A percentile compares a stretch with the other conserved stretches of the same genome.
These are phyloP conservation scores for Lyophyllum shimeji DNA, from an alignment of 768 basidiomycete genomes.

Conservation along the genomic window DNA sequence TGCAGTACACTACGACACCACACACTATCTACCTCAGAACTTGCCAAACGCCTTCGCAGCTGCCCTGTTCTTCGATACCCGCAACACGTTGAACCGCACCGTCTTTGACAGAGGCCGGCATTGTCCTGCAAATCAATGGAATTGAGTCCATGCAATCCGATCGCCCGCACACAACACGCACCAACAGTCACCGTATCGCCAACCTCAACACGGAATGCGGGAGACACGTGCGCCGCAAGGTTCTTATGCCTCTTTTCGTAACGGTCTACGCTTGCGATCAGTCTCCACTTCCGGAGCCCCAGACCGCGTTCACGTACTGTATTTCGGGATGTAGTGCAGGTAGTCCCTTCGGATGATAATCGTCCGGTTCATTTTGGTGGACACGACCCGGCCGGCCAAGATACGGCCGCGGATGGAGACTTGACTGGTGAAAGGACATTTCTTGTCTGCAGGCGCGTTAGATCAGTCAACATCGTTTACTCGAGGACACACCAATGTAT, in stretches of 20 bases:
- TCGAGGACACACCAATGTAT: constrained; percentile 76
- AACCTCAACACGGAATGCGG: constrained; percentile 96
- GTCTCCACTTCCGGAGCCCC: neutral
- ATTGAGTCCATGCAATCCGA: constrained; percentile 13
- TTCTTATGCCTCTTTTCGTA: constrained; percentile 99
- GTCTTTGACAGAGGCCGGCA: constrained; percentile 99
- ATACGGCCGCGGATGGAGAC: constrained; percentile 99
- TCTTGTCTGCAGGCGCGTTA: constrained; percentile 73
- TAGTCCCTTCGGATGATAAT: constrained; percentile 95
- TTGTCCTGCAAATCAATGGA: constrained; percentile 77
- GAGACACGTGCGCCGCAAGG: constrained; percentile 94
- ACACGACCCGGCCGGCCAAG: constrained; percentile 95
- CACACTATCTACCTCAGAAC: constrained; percentile 54
- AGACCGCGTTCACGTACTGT: constrained; percentile 60
- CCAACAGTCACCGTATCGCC: constrained; percentile 96
- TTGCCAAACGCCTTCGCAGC: constrained; percentile 90
- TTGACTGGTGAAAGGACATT: constrained; percentile 97
- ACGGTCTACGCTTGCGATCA: constrained; percentile 59
- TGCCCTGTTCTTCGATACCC: constrained; percentile 93
- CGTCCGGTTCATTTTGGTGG: constrained; percentile 99
- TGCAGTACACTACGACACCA: neutral
- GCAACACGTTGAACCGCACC: constrained; percentile 98
- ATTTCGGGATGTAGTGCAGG: constrained; percentile 97
- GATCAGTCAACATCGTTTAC: constrained; percentile 1
- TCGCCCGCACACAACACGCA: constrained; percentile 36